Conservation (phyloP, 768 basidiomycete species). For the Lactarius evosmus region DNA sequence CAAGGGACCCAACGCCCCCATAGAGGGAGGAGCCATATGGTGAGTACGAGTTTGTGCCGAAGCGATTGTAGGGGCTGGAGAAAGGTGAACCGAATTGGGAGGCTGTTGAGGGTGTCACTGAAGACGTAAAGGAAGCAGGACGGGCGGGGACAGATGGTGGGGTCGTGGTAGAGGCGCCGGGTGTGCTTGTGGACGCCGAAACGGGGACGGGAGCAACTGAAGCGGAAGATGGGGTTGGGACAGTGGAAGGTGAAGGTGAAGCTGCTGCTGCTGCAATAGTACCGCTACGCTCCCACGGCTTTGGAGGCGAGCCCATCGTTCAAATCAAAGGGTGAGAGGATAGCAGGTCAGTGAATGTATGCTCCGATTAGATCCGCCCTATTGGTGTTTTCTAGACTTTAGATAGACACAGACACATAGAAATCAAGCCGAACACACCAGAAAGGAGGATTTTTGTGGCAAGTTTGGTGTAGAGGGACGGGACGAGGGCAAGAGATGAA, state of each 20-base stretch:
- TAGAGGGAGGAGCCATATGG: conserved; percentile 45
- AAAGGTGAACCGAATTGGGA: conserved; percentile 36
- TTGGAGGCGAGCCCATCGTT: conserved; percentile 79
- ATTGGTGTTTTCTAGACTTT: neutral
- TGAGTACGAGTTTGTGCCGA: conserved; percentile 35
- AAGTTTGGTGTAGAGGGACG: neutral
- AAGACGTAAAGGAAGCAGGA: conserved; percentile 47
- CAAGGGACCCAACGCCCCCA: conserved; percentile 43
- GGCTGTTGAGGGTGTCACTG: conserved; percentile 31
- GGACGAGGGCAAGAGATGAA: no score
- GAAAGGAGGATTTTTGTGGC: no score
- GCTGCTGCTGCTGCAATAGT: conserved; percentile 29
- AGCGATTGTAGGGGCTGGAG: conserved; percentile 43
- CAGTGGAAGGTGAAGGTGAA: conserved; percentile 43
- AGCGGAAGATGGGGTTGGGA: conserved; percentile 52
- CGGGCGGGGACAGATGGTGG: conserved; percentile 55
- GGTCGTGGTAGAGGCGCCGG: conserved; percentile 9
- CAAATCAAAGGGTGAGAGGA: conserved; percentile 25
- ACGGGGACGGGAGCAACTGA: conserved; percentile 1
- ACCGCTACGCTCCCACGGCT: conserved; percentile 77
- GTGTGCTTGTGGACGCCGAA: neutral
- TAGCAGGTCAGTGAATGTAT: neutral
- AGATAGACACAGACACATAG: neutral
- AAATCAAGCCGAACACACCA: neutral
- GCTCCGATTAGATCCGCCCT: neutral